Conservation (phyloP, 768 basidiomycete species). For the Pleurotus eryngii region DNA sequence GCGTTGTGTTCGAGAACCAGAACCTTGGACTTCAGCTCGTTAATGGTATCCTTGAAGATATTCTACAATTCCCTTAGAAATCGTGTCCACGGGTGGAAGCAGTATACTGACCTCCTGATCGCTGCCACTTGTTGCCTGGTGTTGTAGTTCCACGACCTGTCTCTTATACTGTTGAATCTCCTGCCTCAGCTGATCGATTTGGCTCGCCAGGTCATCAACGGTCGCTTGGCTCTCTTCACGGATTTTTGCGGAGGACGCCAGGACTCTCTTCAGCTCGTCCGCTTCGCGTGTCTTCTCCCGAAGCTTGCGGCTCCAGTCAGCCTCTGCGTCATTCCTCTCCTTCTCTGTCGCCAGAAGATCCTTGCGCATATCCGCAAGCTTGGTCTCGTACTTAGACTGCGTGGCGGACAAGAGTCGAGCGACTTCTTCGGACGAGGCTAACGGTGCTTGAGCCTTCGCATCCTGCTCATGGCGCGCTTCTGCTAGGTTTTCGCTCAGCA, state of each 20-base stretch:
- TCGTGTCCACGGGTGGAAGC: not conserved
- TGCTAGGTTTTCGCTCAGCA: constrained; percentile 68
- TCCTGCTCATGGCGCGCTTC: constrained; percentile 64
- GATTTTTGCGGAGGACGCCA: constrained; percentile 57
- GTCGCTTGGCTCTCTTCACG: constrained; percentile 57
- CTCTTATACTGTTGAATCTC: constrained; percentile 45
- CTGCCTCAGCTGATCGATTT: constrained; percentile 51
- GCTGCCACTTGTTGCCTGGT: constrained; percentile 42
- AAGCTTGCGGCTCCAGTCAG: constrained; percentile 85
- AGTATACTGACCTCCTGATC: constrained; percentile 57
- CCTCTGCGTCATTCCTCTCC: constrained; percentile 84
- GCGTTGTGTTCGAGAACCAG: constrained; percentile 59
- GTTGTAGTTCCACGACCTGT: constrained; percentile 54
- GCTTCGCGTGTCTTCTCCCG: constrained; percentile 74
- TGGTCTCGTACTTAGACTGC: constrained; percentile 74
- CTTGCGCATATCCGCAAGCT: constrained; percentile 66
- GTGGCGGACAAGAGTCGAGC: constrained; percentile 70
- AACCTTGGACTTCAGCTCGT: constrained; percentile 46
- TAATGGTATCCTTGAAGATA: not conserved
- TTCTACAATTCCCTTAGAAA: not conserved
- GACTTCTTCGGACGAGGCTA: constrained; percentile 60
- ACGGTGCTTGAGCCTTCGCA: constrained; percentile 37
- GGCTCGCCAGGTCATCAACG: constrained; percentile 46
- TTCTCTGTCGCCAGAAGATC: constrained; percentile 65
- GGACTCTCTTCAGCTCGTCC: constrained; percentile 61